A percentile compares a stretch with the other conserved stretches of the same genome.
Conservation (phyloP, 2,329 filamentous ascomycete genomes). For the Chaetoscypha palmicola region DNA sequence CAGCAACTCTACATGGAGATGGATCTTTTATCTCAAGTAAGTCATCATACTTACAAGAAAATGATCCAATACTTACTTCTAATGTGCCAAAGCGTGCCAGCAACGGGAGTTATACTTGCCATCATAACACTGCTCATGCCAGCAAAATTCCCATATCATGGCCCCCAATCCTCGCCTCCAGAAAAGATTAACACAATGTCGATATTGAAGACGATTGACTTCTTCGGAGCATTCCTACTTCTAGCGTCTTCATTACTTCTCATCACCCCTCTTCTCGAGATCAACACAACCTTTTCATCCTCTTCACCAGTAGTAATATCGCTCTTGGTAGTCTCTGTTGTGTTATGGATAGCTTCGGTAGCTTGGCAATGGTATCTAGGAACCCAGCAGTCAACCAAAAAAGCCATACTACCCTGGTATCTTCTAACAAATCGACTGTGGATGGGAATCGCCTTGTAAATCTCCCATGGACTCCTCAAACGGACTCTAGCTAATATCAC, state of each 20-base stretch:
- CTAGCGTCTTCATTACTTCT: not conserved
- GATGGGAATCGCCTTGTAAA: slow-evolving; percentile 1
- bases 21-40: slow-evolving; percentile 3
- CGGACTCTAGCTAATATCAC: too few species aligned
- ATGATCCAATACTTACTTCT: too few species aligned
- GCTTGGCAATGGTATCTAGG: not conserved
- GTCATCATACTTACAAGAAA: too few species aligned
- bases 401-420: slow-evolving; percentile 1
- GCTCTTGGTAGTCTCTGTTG: not conserved
- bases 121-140: not conserved
- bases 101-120: not conserved
- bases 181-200: not conserved
- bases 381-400: not conserved
- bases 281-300: not conserved
- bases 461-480: too few species aligned
- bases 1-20: not conserved
- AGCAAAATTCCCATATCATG: not conserved
- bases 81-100: too few species aligned
- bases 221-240: not conserved
- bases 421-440: not conserved
- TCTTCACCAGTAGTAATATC: not conserved
- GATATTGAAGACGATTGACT: not conserved
- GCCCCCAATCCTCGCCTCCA: not conserved
- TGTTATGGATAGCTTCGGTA: not conserved
- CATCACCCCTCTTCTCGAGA: not conserved